Base-by-base conservation (phyloP, 441 rosid species). In the Erodium moschatum region DNA sequence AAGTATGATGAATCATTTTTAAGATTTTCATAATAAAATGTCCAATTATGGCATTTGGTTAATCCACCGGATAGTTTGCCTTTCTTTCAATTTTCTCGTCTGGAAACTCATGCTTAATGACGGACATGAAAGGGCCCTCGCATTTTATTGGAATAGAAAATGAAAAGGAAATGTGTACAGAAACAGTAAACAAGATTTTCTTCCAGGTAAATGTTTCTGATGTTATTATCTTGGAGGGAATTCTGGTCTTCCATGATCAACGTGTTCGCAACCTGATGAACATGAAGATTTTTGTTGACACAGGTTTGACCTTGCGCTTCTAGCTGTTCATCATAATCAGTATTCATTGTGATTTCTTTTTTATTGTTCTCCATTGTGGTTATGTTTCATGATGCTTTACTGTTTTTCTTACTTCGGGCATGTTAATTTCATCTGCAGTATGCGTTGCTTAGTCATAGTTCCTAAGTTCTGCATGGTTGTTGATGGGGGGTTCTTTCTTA, bases 161-260 rank as follows among this genome's bases (percentile, higher is more conserved):
- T 0, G 19, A 20, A 61, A 10, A 13, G 24, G 65, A 61, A 27
- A 19, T 15, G 19, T 19, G 33, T 63, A 12, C 16, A 19, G 9
- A 15, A 21, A 93, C 77, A 82, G 97, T 33, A 33, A 33, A 1
- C 38, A 33, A 33, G 4, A 33, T 33, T 33, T 33, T 68, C 77
- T 71, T 4, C 71, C 84, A 93, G 98, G 97, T 93, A 60, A 93
- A 93, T 83, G 96, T 87, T 69, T 93, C 96, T 70, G 98, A 93
- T 84, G 98, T 93, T 63, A 91, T 93, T 44, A 93, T 93, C 72
- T 74, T 93, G 85, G 97, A 91, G 83, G 98, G 98, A 71, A 93
- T 93, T 77, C 80, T 93, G 62, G 93, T 93, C 54, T 93, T 93
- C 62, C 97, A 93, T 78, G 97, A 93, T 69, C 90, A 82, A 52